phyloP scores from a whole-genome alignment of 1,284 basidiomycete species.

The Mycocalia duriaeana region DNA sequence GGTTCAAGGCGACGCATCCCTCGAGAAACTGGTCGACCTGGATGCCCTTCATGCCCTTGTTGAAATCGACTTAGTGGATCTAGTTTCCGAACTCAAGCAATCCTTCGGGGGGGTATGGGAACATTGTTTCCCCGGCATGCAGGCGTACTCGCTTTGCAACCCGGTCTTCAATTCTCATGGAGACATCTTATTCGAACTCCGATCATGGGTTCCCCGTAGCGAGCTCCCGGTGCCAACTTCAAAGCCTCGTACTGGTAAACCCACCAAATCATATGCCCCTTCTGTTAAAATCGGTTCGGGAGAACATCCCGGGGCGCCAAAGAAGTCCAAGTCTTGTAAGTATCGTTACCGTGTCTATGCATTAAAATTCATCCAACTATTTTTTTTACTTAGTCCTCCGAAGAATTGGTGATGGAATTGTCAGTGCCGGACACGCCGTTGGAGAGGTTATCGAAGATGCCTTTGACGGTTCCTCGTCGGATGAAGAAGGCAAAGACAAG shows the following conservation, averaged over 20 bases:
- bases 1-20: conserved; percentile 1
- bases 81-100: conserved; percentile 1
- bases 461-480: background rate
- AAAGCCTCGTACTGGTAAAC: background rate
- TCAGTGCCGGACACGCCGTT: background rate
- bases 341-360: background rate
- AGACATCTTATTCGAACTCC: conserved; percentile 6
- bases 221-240: background rate
- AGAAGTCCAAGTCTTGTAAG: conserved; percentile 1
- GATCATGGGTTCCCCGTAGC: conserved; percentile 4
- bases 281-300: too few species aligned
- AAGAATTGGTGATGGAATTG: background rate
- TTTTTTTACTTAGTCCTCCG: background rate
- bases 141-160: conserved; percentile 6
- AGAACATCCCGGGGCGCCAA: background rate
- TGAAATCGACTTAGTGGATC: background rate
- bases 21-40: conserved; percentile 1
- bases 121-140: conserved; percentile 6
- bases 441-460: background rate
- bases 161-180: conserved; percentile 5
- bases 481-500: background rate
- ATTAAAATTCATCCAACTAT: background rate
- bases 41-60: background rate
- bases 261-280: background rate
- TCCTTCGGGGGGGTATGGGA: conserved; percentile 7